Base-by-base conservation (phyloP, 2,329 filamentous ascomycete genomes). In the Hypoxylon sp. region DNA sequence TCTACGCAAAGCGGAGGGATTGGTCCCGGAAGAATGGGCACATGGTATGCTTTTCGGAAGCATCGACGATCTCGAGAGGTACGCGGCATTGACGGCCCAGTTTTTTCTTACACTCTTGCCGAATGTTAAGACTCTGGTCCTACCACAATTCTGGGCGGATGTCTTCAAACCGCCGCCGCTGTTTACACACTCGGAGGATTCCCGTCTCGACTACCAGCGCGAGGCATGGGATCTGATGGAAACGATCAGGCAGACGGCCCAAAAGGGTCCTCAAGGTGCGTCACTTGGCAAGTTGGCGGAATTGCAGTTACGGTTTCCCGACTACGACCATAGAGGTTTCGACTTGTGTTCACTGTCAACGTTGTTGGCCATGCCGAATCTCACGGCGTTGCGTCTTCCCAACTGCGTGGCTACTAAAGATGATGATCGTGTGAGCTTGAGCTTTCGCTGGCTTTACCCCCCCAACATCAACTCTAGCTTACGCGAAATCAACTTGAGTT, bases 401-500 rank as follows among this genome's bases (percentile, higher is more conserved):
- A 12, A 22, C 7, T 49, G 46, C 24, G 16, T 50, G 6, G 46
- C 46, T 18, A 11, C 8, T 26, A 18, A 7, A 2, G 24, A 33
- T 33, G 28, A 22, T 6, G 28, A 24, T 9, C 2, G 61, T 9
- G 33, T n/a, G n/a, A n/a, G 28, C 6, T 12, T 61, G 18, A 26
- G 56, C 18, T 69, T 61, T 38, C 44, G 20, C 12, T 67, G 67
- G 59, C 24, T 28, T 4, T 65, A 67, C n/a, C 16, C 57, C n/a
- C 16, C 57, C 0, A 56, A 56, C 24, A 44, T 61, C 8, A 45
- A 48, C 9, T 65, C 64, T 14, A 48, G 48, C 20, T 38, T 70
- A 3, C 49, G 49, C 14, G 51, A 26, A 12, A 63, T 71, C 12
- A 50, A 64, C 30, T 16, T 69, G 4, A 40, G 50, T 7, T 24